Conservation (phyloP, 768 basidiomycete species). For the Termitomyces sp. region DNA sequence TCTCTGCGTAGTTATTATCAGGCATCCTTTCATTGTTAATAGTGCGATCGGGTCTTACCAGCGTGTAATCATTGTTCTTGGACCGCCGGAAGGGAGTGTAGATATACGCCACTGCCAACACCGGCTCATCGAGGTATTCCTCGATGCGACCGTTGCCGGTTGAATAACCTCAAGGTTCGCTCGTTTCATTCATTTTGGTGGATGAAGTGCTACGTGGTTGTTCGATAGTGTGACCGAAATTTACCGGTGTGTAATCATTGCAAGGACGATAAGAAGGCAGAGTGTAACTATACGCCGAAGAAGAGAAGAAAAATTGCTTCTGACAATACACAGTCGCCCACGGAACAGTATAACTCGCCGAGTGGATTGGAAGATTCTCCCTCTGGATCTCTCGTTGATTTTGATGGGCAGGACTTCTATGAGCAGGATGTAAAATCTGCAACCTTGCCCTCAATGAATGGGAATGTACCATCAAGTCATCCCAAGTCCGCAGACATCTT, state of each 20-base stretch:
- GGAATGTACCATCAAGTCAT: constrained; percentile 14
- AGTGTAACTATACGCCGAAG: constrained; percentile 72
- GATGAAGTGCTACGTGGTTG: not conserved
- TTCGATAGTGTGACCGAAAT: constrained; percentile 59
- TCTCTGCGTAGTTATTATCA: not conserved
- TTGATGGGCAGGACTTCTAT: constrained; percentile 25
- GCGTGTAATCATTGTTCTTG: constrained; percentile 69
- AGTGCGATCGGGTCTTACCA: constrained; percentile 71
- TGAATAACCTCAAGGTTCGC: constrained; percentile 59
- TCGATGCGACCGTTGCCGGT: constrained; percentile 65
- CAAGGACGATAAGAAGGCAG: constrained; percentile 40
- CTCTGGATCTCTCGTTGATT: not conserved
- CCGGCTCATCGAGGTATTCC: constrained; percentile 74
- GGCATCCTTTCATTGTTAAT: constrained; percentile 8
- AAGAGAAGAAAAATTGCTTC: constrained; percentile 52
- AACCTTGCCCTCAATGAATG: not conserved
- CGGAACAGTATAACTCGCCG: constrained; percentile 4
- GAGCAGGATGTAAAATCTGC: constrained; percentile 41
- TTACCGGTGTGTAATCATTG: constrained; percentile 70
- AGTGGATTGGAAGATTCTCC: constrained; percentile 7
- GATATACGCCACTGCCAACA: constrained; percentile 68
- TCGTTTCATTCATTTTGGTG: not conserved
- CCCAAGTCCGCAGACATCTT: constrained; percentile 1
- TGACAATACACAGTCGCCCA: constrained; percentile 5
- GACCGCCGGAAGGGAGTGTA: constrained; percentile 58